These are phyloP conservation scores for Boletus insuetus DNA, from an alignment of 768 basidiomycete species.

Conservation along the genomic window DNA sequence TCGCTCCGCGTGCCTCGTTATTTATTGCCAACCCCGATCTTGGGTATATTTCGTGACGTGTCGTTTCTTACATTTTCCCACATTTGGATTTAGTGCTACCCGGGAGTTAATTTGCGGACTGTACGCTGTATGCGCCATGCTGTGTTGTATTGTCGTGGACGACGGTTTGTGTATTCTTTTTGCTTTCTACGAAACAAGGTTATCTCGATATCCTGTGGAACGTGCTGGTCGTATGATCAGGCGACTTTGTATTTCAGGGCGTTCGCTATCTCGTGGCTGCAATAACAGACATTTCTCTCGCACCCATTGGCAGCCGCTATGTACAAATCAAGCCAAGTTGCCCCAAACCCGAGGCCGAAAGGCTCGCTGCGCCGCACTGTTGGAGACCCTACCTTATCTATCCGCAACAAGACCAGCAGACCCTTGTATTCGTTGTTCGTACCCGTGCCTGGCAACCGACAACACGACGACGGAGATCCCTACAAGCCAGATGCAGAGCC, in stretches of 20 bases:
- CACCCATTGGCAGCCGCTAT: background rate
- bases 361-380: conserved; percentile 4
- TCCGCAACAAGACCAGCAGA: background rate
- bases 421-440: background rate
- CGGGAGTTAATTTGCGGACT: background rate
- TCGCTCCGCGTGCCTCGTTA: conserved; percentile 59
- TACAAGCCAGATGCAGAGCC: background rate
- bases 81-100: conserved; percentile 1
- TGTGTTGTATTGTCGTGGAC: conserved; percentile 2
- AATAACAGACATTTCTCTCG: background rate
- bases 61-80: background rate
- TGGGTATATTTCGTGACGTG: conserved; percentile 13
- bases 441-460: conserved; percentile 19
- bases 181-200: background rate
- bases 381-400: background rate
- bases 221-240: background rate
- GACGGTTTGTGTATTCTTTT: conserved; percentile 1
- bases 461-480: background rate
- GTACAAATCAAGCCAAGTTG: background rate
- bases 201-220: conserved; percentile 9
- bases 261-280: background rate
- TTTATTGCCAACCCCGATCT: conserved; percentile 68
- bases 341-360: background rate
- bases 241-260: background rate
- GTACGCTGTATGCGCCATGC: conserved; percentile 4